phyloP scores from a whole-genome alignment of 345 rosid species.

The Salix exigua region DNA sequence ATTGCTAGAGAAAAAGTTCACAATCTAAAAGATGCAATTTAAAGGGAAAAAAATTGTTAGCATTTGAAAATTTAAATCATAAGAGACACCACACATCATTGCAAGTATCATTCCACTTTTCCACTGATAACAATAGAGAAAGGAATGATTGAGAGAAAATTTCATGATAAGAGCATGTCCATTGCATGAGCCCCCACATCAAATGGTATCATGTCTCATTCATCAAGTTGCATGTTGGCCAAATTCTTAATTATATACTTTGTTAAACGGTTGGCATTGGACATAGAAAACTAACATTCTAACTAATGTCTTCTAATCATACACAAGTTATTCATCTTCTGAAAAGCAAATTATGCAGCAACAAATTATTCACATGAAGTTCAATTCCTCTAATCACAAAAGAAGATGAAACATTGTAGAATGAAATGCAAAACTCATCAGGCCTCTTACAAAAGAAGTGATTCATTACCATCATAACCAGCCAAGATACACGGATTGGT shows the following conservation, averaged over 20 bases:
- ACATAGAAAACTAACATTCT: not conserved
- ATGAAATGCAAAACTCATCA: not conserved
- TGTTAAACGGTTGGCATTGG: not conserved
- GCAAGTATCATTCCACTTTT: not conserved
- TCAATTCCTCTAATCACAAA: not conserved
- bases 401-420: not conserved
- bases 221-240: not conserved
- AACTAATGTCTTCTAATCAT: not conserved
- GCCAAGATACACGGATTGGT: constrained; percentile 73
- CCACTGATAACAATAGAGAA: not conserved
- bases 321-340: not conserved
- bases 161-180: not conserved
- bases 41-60: not conserved
- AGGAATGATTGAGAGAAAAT: not conserved
- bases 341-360: not conserved
- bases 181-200: not conserved
- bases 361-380: not conserved
- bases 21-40: not conserved
- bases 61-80: not conserved
- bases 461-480: constrained; percentile 68
- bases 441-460: constrained; percentile 2
- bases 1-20: not conserved
- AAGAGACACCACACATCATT: not conserved
- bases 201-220: not conserved
- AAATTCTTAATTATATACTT: not conserved